Percentiles rank a stretch among this genome's conserved stretches.
phyloP scores from a whole-genome alignment of 2,329 filamentous ascomycete species.

The Lasiodiplodia hormozganensis region DNA sequence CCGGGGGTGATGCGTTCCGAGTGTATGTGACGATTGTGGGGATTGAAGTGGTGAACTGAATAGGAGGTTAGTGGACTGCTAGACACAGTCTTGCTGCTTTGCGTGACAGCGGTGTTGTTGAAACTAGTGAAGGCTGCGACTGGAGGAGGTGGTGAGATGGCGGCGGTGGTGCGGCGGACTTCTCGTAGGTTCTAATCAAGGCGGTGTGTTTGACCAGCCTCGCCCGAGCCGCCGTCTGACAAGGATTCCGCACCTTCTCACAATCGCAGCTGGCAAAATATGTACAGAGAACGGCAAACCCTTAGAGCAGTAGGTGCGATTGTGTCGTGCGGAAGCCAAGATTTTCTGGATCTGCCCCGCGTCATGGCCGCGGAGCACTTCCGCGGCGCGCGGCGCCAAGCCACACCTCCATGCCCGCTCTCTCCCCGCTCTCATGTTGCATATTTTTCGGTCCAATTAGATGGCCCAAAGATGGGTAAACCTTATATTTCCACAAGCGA shows the following conservation, averaged over 20 bases:
- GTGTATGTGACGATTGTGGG: background rate
- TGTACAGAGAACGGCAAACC: background rate
- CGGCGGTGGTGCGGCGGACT: background rate
- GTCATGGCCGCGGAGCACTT: conserved; percentile 14
- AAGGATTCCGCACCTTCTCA: background rate
- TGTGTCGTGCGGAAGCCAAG: conserved; percentile 5
- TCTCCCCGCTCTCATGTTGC: background rate
- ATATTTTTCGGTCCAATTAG: background rate
- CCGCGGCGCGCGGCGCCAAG: conserved; percentile 14
- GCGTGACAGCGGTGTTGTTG: too few species aligned
- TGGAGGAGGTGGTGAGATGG: background rate
- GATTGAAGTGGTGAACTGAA: background rate
- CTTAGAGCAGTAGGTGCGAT: background rate
- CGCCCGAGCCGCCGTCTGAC: background rate
- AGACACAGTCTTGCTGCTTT: too few species aligned
- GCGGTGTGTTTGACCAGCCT: conserved; percentile 19
- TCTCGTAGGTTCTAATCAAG: background rate
- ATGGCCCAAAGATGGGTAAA: background rate
- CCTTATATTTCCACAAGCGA: conserved; percentile 16
- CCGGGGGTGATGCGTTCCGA: background rate
- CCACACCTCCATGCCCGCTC: background rate
- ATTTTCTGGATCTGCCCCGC: background rate
- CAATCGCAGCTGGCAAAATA: background rate
- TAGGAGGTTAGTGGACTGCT: background rate
- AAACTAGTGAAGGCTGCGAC: background rate